Percentiles rank a stretch among this genome's conserved stretches.
Conservation (phyloP, 2,329 filamentous ascomycete genomes). For the Dothideomycetidae sp. region DNA sequence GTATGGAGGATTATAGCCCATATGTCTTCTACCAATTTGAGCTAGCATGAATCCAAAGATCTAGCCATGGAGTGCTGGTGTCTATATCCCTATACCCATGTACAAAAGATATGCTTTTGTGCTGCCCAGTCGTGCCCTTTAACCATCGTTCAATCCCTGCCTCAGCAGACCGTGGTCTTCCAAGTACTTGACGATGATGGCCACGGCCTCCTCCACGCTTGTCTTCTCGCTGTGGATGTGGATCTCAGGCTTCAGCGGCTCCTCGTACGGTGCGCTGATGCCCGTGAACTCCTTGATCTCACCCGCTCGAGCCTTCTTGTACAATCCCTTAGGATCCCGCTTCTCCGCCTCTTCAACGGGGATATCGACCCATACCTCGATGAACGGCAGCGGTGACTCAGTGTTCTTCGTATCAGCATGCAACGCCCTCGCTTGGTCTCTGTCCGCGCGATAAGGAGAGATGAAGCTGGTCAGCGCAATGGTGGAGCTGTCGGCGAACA, state of each 20-base stretch:
- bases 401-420: conserved; percentile 50
- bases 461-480: conserved; percentile 94
- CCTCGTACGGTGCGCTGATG: conserved; percentile 89
- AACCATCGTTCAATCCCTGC: conserved; percentile 12
- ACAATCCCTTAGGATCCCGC: conserved; percentile 92
- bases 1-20: conserved; percentile 66
- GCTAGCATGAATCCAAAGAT: conserved; percentile 37
- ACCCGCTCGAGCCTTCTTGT: conserved; percentile 89
- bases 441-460: conserved; percentile 81
- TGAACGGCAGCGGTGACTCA: conserved; percentile 58
- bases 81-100: conserved; percentile 7
- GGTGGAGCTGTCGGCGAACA: conserved; percentile 82
- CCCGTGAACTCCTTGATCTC: conserved; percentile 97
- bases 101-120: conserved; percentile 3
- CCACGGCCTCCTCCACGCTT: conserved; percentile 77
- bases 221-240: conserved; percentile 70
- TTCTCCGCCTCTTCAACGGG: conserved; percentile 84
- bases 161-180: conserved; percentile 51
- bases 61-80: neutral
- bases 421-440: conserved; percentile 64
- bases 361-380: conserved; percentile 89
- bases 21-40: conserved; percentile 97
- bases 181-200: conserved; percentile 68
- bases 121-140: neutral
- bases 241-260: conserved; percentile 71